Conservation (phyloP, 2,329 filamentous ascomycete species). For the Colletotrichum caudatum region DNA sequence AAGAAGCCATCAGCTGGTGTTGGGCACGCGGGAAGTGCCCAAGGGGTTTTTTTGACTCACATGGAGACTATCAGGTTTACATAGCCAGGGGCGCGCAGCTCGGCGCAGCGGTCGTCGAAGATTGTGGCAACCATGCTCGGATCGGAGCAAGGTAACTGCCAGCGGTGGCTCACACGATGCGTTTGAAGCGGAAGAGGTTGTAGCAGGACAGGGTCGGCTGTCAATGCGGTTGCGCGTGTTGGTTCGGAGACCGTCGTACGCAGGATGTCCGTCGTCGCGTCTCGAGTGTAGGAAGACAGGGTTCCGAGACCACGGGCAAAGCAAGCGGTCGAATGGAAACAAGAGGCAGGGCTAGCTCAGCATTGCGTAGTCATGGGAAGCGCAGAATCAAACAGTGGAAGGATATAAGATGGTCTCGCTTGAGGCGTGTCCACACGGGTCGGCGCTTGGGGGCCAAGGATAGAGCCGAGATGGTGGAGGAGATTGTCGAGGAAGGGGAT, state of each 20-base stretch:
- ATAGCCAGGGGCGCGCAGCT: conserved; percentile 64
- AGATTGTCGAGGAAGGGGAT: conserved; percentile 11
- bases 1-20: conserved; percentile 42
- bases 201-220: conserved; percentile 1
- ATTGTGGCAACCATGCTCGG: conserved; percentile 30
- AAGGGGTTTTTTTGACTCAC: conserved; percentile 51
- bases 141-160: neutral
- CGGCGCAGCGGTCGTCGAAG: conserved; percentile 59
- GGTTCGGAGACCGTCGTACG: conserved; percentile 3
- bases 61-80: conserved; percentile 68
- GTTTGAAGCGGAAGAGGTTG: neutral
- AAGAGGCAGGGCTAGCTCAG: conserved; percentile 22
- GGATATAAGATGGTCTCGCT: conserved; percentile 19
- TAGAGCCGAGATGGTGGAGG: conserved; percentile 27
- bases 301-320: conserved; percentile 22
- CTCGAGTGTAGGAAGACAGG: conserved; percentile 22
- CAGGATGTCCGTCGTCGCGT: conserved; percentile 12
- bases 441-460: conserved; percentile 23
- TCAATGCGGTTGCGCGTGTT: neutral
- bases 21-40: too few species aligned
- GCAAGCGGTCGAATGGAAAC: conserved; percentile 13
- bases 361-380: conserved; percentile 33
- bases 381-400: neutral
- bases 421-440: conserved; percentile 18
- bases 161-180: neutral